Percentiles rank a stretch among this genome's conserved stretches.
These are phyloP conservation scores for Lithohypha guttulata DNA, from an alignment of 2,329 filamentous ascomycete genomes.

Conservation along the genomic window DNA sequence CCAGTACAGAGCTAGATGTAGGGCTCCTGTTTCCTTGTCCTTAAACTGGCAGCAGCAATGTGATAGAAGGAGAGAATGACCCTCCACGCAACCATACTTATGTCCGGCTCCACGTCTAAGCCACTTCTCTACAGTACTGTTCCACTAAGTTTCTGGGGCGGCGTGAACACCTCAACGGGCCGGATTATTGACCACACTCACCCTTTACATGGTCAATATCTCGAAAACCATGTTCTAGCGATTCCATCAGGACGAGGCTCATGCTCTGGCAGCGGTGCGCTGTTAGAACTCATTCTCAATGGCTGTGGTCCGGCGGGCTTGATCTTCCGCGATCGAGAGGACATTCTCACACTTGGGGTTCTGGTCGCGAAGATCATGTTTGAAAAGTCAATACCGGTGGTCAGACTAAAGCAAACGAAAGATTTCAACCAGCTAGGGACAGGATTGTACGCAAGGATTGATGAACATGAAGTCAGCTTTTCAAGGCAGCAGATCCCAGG, in stretches of 20 bases:
- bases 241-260: slow-evolving; percentile 39
- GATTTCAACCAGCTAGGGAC: neutral
- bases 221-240: slow-evolving; percentile 30
- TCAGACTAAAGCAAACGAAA: slow-evolving; percentile 20
- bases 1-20: too few species aligned
- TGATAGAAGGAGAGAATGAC: too few species aligned
- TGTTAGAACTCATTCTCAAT: slow-evolving; percentile 37
- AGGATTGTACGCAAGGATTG: slow-evolving; percentile 14
- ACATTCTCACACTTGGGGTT: slow-evolving; percentile 38
- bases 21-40: too few species aligned
- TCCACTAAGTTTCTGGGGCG: slow-evolving; percentile 38
- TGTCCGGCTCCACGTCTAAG: neutral
- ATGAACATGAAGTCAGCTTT: neutral
- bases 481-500: too few species aligned
- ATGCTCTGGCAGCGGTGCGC: slow-evolving; percentile 36
- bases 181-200: slow-evolving; percentile 37
- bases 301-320: slow-evolving; percentile 30
- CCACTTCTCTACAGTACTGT: neutral
- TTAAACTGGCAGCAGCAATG: too few species aligned
- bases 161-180: slow-evolving; percentile 32
- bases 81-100: too few species aligned
- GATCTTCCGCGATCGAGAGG: slow-evolving; percentile 33
- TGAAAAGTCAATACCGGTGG: slow-evolving; percentile 30
- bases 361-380: slow-evolving; percentile 36
- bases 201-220: slow-evolving; percentile 27